Base-by-base conservation (phyloP, 306 rosid genomes). In the Datisca glomerata region DNA sequence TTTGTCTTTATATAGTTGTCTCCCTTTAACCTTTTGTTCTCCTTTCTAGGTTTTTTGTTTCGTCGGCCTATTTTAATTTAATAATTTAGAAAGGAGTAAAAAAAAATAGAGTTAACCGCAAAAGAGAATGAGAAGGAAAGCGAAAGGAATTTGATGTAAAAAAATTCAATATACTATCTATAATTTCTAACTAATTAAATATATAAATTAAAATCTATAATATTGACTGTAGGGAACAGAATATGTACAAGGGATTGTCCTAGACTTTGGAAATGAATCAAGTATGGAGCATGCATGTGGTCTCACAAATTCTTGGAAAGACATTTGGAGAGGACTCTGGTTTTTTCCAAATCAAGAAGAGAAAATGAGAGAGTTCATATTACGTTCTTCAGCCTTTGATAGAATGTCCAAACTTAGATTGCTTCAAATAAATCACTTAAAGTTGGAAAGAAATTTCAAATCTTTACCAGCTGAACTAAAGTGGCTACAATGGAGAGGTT, bases 401-500 rank as follows among this genome's bases (percentile, higher is more conserved):
- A 45, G 52, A 53, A 68, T 77, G 86, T 47, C 20, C 28, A 63
- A 48, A 6, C 57, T 76, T 49, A 53, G 70, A 52, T 46, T 65
- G 42, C 93, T 81, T 42, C 69, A 76, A 55, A 73, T 77, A 33
- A 74, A 81, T 55, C 13, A 73, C 51, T 18, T 57, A 51, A 59
- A 58, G 34, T 43, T 76, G 59, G 50, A 63, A 63, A 84, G 93
- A 2, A 43, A 41, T 32, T 47, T 53, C 27, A 57, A 36, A 43
- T 49, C 2, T 21, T 61, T 81, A 23, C 86, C 93, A 2, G 47
- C 55, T 17, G 51, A 42, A 36, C 39, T 81, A 55, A 81, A 60
- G 68, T 81, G 83, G 86, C 54, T 81, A 25, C 75, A 81, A 41
- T 81, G 86, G 93, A 70, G 50, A 59, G 71, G 51, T 11, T 76